A percentile compares a stretch with the other conserved stretches of the same genome.
phyloP scores from a whole-genome alignment of 768 basidiomycete genomes.

The Xerocomellus chrysenteron region DNA sequence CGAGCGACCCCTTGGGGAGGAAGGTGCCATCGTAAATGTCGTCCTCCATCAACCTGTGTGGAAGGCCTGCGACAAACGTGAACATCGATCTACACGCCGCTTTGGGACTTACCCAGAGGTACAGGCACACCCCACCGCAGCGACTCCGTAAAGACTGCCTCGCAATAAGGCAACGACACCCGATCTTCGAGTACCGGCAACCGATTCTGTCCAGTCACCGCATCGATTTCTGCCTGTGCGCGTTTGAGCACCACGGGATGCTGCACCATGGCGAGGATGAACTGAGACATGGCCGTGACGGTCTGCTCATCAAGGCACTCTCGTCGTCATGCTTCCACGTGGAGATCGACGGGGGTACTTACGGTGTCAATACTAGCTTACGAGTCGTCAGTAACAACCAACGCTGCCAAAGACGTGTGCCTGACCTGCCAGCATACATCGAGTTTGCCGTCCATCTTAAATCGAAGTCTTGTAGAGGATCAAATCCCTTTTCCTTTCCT shows the following conservation, averaged over 20 bases:
- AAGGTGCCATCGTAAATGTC: constrained; percentile 59
- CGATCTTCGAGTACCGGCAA: constrained; percentile 63
- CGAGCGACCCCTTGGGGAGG: constrained; percentile 64
- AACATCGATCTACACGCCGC: not conserved
- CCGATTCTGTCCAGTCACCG: constrained; percentile 41
- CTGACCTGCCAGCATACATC: constrained; percentile 55
- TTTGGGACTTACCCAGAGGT: constrained; percentile 47
- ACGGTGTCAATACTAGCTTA: constrained; percentile 63
- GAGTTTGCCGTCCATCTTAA: constrained; percentile 83
- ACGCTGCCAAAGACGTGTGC: not conserved
- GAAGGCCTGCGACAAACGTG: constrained; percentile 44
- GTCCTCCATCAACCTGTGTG: constrained; percentile 64
- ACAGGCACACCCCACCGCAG: constrained; percentile 58
- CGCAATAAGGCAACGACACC: constrained; percentile 52
- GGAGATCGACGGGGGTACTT: constrained; percentile 5
- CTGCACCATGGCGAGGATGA: constrained; percentile 66
- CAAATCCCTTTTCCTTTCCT: constrained; percentile 4
- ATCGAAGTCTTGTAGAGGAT: constrained; percentile 54
- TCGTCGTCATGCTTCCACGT: not conserved
- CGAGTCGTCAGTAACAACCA: not conserved
- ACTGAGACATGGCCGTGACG: constrained; percentile 50
- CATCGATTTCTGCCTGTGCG: constrained; percentile 67
- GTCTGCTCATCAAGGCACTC: constrained; percentile 37
- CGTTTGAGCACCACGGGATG: constrained; percentile 55
- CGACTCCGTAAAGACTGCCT: constrained; percentile 55